Percentiles rank a stretch among this genome's conserved stretches.
Conservation (phyloP, 2,329 filamentous ascomycete genomes). For the Domatiomyces globalis region DNA sequence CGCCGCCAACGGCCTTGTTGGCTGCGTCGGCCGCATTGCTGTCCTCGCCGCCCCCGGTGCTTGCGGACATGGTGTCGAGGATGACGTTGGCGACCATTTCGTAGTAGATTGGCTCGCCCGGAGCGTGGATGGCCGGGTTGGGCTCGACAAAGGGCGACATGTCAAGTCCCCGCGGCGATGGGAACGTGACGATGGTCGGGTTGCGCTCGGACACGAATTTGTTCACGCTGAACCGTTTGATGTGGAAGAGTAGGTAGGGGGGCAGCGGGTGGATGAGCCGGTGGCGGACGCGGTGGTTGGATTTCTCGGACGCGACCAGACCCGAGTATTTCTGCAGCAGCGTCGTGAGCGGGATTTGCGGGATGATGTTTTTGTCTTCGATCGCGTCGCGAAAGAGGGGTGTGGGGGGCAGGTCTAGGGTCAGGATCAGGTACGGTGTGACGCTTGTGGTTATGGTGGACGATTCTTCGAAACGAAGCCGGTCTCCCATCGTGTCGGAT, state of each 20-base stretch:
- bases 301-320: conserved; percentile 68
- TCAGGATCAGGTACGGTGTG: conserved; percentile 77
- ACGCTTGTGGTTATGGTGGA: conserved; percentile 63
- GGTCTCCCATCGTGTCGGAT: conserved; percentile 65
- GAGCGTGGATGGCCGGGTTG: conserved; percentile 54
- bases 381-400: conserved; percentile 87
- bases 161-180: conserved; percentile 67
- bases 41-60: conserved; percentile 29
- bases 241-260: conserved; percentile 81
- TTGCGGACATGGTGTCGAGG: conserved; percentile 32
- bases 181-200: conserved; percentile 95
- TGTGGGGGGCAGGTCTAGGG: conserved; percentile 78
- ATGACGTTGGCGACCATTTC: conserved; percentile 91
- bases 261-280: conserved; percentile 80
- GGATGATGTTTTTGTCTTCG: conserved; percentile 88
- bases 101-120: conserved; percentile 77
- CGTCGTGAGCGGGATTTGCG: conserved; percentile 55
- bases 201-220: conserved; percentile 95
- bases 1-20: conserved; percentile 59
- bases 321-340: conserved; percentile 92
- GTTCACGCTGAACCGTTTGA: conserved; percentile 93
- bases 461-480: conserved; percentile 83
- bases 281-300: conserved; percentile 78
- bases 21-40: conserved; percentile 25
- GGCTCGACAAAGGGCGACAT: conserved; percentile 86